phyloP scores from a whole-genome alignment of 2,329 filamentous ascomycete genomes.

The Cercospora zeae-maydis region DNA sequence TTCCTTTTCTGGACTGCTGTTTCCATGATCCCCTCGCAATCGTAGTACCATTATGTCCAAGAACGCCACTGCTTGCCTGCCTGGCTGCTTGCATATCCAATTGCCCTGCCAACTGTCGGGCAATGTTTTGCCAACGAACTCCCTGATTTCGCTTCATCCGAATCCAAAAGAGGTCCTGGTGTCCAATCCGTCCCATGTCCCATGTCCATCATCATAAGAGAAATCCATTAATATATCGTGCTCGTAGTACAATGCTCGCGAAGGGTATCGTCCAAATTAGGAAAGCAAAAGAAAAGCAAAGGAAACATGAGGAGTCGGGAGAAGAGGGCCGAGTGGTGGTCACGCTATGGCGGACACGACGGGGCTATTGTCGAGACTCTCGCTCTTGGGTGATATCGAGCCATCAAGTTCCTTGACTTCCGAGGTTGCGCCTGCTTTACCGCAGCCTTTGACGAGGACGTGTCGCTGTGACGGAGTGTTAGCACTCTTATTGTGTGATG shows the following conservation, averaged over 20 bases:
- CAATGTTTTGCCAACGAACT: neutral
- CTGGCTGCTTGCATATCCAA: neutral
- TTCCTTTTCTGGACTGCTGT: neutral
- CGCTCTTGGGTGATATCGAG: slow-evolving; percentile 38
- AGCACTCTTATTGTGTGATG: slow-evolving; percentile 39
- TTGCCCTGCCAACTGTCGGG: neutral
- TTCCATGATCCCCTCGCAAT: neutral
- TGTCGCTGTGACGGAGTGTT: slow-evolving; percentile 52
- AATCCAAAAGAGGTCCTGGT: neutral
- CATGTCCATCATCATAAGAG: slow-evolving; percentile 16
- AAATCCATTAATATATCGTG: slow-evolving; percentile 13
- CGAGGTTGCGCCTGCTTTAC: slow-evolving; percentile 45
- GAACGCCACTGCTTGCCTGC: neutral
- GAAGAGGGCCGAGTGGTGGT: neutral
- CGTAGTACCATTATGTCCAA: neutral
- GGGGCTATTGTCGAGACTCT: slow-evolving; percentile 33
- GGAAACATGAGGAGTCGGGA: neutral
- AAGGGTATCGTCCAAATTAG: slow-evolving; percentile 25
- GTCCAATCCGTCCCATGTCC: neutral
- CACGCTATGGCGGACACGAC: slow-evolving; percentile 30
- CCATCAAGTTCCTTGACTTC: slow-evolving; percentile 38
- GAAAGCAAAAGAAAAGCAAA: neutral
- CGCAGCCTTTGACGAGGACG: slow-evolving; percentile 65
- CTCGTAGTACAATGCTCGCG: slow-evolving; percentile 21
- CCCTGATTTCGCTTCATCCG: neutral